Evolutionary conservation across 345 rosid species (phyloP), one percentile per base, ranked within the genome.

Genomic region (Erodium maritimum): DNA sequence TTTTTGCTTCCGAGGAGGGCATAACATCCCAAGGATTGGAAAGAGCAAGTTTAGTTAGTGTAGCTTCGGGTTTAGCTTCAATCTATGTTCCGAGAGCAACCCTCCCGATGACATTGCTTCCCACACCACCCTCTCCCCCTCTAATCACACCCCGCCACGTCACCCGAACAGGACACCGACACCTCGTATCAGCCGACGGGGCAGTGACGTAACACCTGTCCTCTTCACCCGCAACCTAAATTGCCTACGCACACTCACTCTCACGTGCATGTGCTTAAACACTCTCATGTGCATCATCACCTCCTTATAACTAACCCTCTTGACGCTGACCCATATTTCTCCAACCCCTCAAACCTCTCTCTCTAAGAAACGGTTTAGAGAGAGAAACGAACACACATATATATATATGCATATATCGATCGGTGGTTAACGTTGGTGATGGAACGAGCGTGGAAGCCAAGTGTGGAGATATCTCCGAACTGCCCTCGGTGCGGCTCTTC

Each of bases 401-500:
- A 1, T 29, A 29, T 29, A 3, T 29, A 29, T 29, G 37, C 9
- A n/a, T n/a, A n/a, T n/a, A n/a, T n/a, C n/a, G n/a, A n/a, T n/a
- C n/a, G n/a, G n/a, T 29, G 34, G 34, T 33, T 9, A 46, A 7
- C 10, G 37, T 50, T 65, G 63, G 61, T 57, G 34, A 76, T 80
- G 84, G 79, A 80, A 33, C 58, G 61, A 59, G 70, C 48, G 57
- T 74, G 84, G 84, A 73, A 65, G 59, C 71, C 73, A 59, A 66
- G 65, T 55, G 70, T 52, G 58, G 80, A 75, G 62, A 61, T 68
- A 33, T 63, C 80, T 21, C 78, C 80, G 23, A 79, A 60, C 42
- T 79, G 83, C 54, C 84, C 84, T 10, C 67, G 84, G 17, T 76
- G 84, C 61, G 81, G 81, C 19, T 80, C 81, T 45, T 62, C 75